Conservation (phyloP, 371 early-diverging fungal species). For the Lichtheimia hyalospora region DNA sequence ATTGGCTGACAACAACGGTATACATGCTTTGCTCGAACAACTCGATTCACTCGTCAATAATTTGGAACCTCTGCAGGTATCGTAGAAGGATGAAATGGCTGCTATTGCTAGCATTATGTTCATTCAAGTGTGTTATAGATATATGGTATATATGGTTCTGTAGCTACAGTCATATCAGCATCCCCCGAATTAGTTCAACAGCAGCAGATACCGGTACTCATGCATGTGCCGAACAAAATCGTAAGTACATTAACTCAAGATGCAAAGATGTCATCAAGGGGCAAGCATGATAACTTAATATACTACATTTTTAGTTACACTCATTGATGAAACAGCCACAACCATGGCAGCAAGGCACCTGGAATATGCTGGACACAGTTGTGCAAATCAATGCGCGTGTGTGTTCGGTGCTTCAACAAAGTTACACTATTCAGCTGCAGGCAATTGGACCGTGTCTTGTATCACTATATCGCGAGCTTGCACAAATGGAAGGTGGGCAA, state of each 20-base stretch:
- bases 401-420: no score
- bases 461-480: no score
- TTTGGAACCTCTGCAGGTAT: constrained; percentile 77
- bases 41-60: constrained; percentile 78
- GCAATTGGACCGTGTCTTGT: no score
- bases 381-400: no score
- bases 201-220: constrained; percentile 68
- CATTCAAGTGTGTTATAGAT: constrained; percentile 49
- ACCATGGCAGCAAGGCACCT: no score
- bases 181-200: constrained; percentile 61
- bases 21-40: constrained; percentile 67
- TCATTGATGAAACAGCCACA: no score
- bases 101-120: not conserved
- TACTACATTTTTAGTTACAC: no score
- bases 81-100: not conserved
- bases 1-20: not conserved
- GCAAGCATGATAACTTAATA: no score
- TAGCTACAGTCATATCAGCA: constrained; percentile 82
- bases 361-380: no score
- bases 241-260: constrained; percentile 27
- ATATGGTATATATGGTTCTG: constrained; percentile 74
- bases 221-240: constrained; percentile 77
- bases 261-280: no score
- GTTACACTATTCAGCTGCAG: no score
- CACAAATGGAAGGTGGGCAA: no score